Percentiles rank a stretch among this genome's conserved stretches.
These are phyloP conservation scores for Thymus mandschuricus DNA, from an alignment of 257 asterid species.

Conservation along the genomic window DNA sequence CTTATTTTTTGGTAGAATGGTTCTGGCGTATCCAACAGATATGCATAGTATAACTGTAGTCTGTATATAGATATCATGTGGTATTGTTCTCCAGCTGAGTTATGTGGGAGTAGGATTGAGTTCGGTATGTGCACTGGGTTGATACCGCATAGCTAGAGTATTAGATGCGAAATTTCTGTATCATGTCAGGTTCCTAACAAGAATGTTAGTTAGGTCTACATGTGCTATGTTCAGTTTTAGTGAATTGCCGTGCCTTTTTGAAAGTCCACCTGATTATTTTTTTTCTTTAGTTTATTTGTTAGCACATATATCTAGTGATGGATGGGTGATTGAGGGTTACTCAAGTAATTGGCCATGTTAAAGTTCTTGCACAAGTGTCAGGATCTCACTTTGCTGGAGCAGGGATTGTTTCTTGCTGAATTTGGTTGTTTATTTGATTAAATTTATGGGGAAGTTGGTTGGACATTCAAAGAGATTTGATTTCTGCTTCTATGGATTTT, in stretches of 20 bases:
- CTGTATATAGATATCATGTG: background rate
- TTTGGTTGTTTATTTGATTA: constrained; percentile 6
- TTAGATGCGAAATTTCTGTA: constrained; percentile 13
- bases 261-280: too few species aligned
- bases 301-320: background rate
- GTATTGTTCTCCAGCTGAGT: constrained; percentile 11
- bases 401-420: constrained; percentile 1
- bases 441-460: background rate
- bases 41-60: background rate
- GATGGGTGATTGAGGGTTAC: background rate
- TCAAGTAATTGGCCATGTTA: constrained; percentile 1
- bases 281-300: background rate
- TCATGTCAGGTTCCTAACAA: background rate
- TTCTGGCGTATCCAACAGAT: constrained; percentile 1
- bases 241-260: too few species aligned
- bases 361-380: background rate
- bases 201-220: background rate
- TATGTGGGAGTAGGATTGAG: constrained; percentile 14
- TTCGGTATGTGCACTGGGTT: constrained; percentile 1
- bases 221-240: background rate
- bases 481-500: background rate
- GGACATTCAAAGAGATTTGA: background rate
- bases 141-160: background rate
- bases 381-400: constrained; percentile 15
- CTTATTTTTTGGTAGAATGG: background rate